Base-by-base conservation (phyloP, 106 monocot species). In the Alisma plantagoaquatica region DNA sequence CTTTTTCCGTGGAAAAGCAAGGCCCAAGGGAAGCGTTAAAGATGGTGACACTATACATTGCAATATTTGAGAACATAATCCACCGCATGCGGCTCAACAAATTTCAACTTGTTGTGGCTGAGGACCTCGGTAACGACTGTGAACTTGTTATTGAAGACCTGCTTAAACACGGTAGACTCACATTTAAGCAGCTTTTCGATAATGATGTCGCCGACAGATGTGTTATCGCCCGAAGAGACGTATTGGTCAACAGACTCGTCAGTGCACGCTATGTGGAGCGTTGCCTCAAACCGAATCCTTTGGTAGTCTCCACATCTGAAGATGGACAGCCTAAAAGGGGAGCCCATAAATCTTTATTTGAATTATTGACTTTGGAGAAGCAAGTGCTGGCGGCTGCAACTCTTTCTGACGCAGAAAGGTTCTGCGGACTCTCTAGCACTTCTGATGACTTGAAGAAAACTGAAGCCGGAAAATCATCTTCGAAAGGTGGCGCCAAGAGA, bases 161-260 rank as follows among this genome's bases (percentile, higher is more conserved):
- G 66, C 66, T 98, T 64, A 84, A 86, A 59, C 64, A 98, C 75
- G 98, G 98, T 27, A 82, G 98, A 59, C 82, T 98, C 54, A 85
- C 90, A 23, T 85, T 90, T 73, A 67, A 85, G 51, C 85, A 86
- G 44, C 81, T 98, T 52, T 51, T 68, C 17, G 74, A 53, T 24
- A 59, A 77, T 49, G 81, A 77, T 60, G 58, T 47, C 4, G 65
- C 85, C 27, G 70, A 62, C 29, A 14, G 14, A 80, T 70, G 46
- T 17, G 54, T 41, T 63, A 14, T 43, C 59, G 48, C 25, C 26
- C 33, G 16, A 18, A 56, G 59, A 23, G 66, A 77, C 56, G 27
- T 31, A 41, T 10, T 83, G 48, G 71, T 66, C 46, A 43, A n/a
- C 26, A 67, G 41, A 66, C 82, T 98, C 54, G 70, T 86, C 14